phyloP scores from a whole-genome alignment of 1,284 basidiomycete species.

The Boletus mariae region DNA sequence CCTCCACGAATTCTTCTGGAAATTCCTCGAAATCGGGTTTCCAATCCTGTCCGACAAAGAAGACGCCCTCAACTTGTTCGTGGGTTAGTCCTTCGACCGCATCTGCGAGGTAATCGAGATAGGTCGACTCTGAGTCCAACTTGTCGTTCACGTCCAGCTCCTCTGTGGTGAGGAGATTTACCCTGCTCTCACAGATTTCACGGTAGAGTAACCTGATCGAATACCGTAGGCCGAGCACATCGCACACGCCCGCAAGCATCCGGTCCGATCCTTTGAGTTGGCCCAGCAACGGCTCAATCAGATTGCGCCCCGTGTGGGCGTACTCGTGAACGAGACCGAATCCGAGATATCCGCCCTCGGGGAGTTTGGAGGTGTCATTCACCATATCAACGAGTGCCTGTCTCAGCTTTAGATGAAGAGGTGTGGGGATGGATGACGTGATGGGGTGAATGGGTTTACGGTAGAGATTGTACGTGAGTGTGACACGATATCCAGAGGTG shows the following conservation, averaged over 20 bases:
- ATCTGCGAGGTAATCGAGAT: neutral
- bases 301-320: neutral
- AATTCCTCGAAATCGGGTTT: neutral
- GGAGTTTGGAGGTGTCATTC: slow-evolving; percentile 27
- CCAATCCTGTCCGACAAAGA: neutral
- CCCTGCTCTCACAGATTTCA: neutral
- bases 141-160: neutral
- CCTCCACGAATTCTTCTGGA: neutral
- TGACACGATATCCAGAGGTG: slow-evolving; percentile 38
- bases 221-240: neutral
- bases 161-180: slow-evolving; percentile 19
- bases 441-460: slow-evolving; percentile 8
- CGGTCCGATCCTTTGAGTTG: slow-evolving; percentile 33
- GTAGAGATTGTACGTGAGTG: slow-evolving; percentile 41
- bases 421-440: neutral
- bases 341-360: slow-evolving; percentile 8
- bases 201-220: slow-evolving; percentile 4
- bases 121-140: neutral
- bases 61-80: slow-evolving; percentile 14
- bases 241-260: slow-evolving; percentile 30
- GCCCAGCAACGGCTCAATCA: slow-evolving; percentile 1
- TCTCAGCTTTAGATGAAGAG: neutral
- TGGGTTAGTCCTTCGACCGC: slow-evolving; percentile 7
- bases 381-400: slow-evolving; percentile 32
- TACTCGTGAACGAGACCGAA: slow-evolving; percentile 11